Evolutionary conservation across 2,329 filamentous ascomycete species (phyloP), one percentile per base, ranked within the genome.

Genomic region (Leptographium flavum): DNA sequence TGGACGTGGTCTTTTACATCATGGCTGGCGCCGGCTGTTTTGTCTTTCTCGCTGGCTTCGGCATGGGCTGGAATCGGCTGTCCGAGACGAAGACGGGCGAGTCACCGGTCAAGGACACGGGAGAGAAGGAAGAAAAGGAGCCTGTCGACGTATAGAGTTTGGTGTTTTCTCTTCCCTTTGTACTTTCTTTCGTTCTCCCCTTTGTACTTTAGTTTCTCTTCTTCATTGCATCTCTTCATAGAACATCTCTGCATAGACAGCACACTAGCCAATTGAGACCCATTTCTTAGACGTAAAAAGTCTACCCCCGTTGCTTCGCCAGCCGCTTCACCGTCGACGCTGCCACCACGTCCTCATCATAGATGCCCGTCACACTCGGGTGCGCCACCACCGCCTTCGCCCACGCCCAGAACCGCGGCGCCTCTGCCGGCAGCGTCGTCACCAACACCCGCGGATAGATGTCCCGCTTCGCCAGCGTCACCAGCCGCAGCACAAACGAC

Each of bases 401-500:
- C 83, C 83, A 88, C 51, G 71, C 75, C 56, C 69, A 70, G 57
- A 84, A 86, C 46, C 71, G 73, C 1, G 83, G 83, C 9, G 80
- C 62, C 45, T 67, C 67, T 44, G 69, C 58, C 45, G 65, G 63
- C 44, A 80, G 60, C 7, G 14, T 10, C 5, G 43, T 19, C 1
- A 23, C 9, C 5, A 52, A 27, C 15, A 33, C 15, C 2, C 39
- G 3, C n/a, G 75, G 78, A 45, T 76, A 58, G 15, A 85, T 47
- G 1, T 65, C 68, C 21, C 73, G 63, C 55, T 79, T 76, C 0
- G 68, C 56, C 25, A 76, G 67, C 1, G 66, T 60, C 38, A 78
- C 66, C 19, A 80, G 57, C 2, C 83, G 70, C 19, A 87, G 56
- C 10, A 84, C 56, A 57, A 87, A 87, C 0, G 82, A 78, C 0